phyloP scores from a whole-genome alignment of 2,329 filamentous ascomycete genomes.

The Coniochaeta prunicola region DNA sequence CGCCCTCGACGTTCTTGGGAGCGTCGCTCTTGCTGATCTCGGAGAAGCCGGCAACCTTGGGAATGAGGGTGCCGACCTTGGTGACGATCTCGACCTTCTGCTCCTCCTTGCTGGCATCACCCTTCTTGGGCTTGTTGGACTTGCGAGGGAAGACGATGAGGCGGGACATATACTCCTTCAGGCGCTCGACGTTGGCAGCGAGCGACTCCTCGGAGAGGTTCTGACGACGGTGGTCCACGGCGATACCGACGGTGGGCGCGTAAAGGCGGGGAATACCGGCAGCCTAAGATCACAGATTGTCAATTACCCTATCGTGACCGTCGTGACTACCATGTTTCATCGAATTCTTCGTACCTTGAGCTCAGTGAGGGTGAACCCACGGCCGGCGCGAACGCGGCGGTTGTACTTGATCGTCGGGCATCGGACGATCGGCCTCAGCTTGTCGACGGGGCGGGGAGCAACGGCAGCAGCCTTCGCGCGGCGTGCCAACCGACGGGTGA shows the following conservation, averaged over 20 bases:
- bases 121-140: constrained; percentile 87
- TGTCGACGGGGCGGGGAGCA: constrained; percentile 95
- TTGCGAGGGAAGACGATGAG: constrained; percentile 97
- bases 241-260: constrained; percentile 92
- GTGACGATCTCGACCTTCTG: constrained; percentile 66
- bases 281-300: constrained; percentile 49
- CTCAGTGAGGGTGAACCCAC: constrained; percentile 96
- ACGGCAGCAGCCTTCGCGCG: constrained; percentile 91
- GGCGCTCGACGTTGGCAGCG: constrained; percentile 89
- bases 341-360: constrained; percentile 70
- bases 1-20: constrained; percentile 67
- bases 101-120: constrained; percentile 61
- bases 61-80: constrained; percentile 50
- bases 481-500: constrained; percentile 83
- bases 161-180: constrained; percentile 94
- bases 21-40: constrained; percentile 80
- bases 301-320: not conserved
- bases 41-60: constrained; percentile 52
- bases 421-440: constrained; percentile 90
- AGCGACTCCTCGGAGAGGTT: constrained; percentile 97
- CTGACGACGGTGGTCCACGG: constrained; percentile 92
- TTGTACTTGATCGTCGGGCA: constrained; percentile 99
- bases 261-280: constrained; percentile 92
- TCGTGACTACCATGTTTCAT: not conserved
- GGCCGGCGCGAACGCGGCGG: constrained; percentile 91